These are phyloP conservation scores for Alopecurus myosuroides DNA, from an alignment of 176 grass and related monocot species.

Conservation along the genomic window DNA sequence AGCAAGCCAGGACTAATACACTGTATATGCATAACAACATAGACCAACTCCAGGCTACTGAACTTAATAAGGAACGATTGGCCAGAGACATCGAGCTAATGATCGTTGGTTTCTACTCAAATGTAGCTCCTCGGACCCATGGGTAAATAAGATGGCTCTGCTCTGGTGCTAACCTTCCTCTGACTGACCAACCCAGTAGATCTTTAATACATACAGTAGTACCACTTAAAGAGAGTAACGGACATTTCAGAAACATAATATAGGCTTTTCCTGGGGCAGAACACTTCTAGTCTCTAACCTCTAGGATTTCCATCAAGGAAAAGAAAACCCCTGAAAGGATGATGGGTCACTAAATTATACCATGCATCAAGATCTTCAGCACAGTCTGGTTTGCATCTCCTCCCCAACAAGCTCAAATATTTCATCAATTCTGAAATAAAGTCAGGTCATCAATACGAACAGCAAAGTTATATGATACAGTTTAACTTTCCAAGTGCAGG, in stretches of 20 bases:
- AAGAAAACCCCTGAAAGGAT: neutral
- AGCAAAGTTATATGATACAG: neutral
- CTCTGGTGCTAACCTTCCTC: neutral
- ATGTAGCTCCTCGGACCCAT: neutral
- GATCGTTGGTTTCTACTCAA: neutral
- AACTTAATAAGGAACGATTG: neutral
- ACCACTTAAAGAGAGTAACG: neutral
- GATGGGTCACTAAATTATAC: neutral
- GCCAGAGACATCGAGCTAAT: neutral
- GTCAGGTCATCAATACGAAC: neutral
- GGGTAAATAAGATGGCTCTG: neutral
- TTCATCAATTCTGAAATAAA: constrained; percentile 45
- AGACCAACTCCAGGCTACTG: neutral
- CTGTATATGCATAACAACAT: neutral
- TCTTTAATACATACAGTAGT: neutral
- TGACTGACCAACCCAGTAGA: neutral
- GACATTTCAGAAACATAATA: neutral
- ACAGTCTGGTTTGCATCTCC: constrained; percentile 37
- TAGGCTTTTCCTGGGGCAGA: neutral
- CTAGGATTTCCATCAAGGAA: neutral
- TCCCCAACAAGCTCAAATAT: constrained; percentile 61
- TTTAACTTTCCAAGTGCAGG: neutral
- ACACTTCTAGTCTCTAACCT: neutral
- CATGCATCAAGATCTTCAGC: constrained; percentile 27
- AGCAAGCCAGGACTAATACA: neutral